These are phyloP conservation scores for Raphidocelis subcapitata DNA, from an alignment of 139 green algal species.

Conservation along the genomic window DNA sequence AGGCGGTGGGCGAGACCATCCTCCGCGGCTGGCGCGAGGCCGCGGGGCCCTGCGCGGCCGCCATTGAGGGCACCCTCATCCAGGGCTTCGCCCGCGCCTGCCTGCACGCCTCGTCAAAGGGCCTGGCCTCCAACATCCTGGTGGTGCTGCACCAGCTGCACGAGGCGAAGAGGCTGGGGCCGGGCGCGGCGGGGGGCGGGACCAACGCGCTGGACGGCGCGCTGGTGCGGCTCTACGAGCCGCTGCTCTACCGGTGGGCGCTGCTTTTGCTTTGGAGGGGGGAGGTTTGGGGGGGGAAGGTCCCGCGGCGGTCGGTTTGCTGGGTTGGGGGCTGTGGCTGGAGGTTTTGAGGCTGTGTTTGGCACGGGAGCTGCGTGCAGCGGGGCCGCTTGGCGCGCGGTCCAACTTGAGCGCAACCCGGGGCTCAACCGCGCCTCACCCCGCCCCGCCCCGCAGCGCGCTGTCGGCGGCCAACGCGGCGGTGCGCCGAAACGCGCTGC, in stretches of 20 bases:
- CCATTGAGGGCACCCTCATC: constrained; percentile 62
- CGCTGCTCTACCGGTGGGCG: constrained; percentile 65
- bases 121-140: constrained; percentile 53
- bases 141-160: constrained; percentile 26
- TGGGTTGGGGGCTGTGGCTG: too few species aligned
- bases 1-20: constrained; percentile 80
- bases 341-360: too few species aligned
- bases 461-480: constrained; percentile 68
- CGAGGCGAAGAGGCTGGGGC: constrained; percentile 10
- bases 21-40: constrained; percentile 70
- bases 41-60: constrained; percentile 47
- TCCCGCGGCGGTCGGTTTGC: too few species aligned
- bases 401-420: too few species aligned
- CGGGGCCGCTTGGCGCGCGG: too few species aligned
- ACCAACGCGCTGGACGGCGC: constrained; percentile 53
- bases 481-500: constrained; percentile 74
- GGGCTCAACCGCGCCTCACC: too few species aligned
- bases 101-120: not conserved
- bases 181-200: constrained; percentile 12
- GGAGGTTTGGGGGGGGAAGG: too few species aligned
- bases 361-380: too few species aligned
- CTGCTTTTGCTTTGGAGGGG: too few species aligned
- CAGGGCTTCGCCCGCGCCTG: not conserved
- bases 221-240: constrained; percentile 80
- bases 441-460: constrained; percentile 18